A percentile compares a stretch with the other conserved stretches of the same genome.
Evolutionary conservation across 108 stramenopile genomes (phyloP).

Genomic region (Cylindrotheca fusiformis): DNA sequence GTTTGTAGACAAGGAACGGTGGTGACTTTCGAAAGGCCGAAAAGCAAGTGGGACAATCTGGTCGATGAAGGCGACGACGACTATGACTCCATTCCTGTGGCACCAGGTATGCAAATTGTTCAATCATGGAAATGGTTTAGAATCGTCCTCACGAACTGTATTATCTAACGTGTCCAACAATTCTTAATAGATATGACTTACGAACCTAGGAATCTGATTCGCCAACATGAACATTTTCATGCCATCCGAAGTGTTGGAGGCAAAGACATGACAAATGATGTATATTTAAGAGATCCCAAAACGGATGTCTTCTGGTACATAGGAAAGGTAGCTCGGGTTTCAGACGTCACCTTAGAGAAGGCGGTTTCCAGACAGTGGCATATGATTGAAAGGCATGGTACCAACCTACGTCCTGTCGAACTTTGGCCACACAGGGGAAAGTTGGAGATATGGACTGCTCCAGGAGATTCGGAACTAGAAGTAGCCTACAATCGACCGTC

Average conservation of each 20-base stretch:
- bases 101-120: not conserved
- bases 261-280: constrained; percentile 65
- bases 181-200: constrained; percentile 67
- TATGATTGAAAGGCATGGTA: constrained; percentile 75
- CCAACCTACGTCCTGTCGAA: constrained; percentile 68
- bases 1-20: too few species aligned
- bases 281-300: constrained; percentile 62
- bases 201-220: constrained; percentile 55
- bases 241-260: constrained; percentile 67
- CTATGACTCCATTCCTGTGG: not conserved
- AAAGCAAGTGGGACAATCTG: not conserved
- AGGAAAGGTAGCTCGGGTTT: constrained; percentile 80
- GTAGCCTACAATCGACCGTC: constrained; percentile 76
- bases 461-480: constrained; percentile 83
- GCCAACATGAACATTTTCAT: constrained; percentile 61
- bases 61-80: not conserved
- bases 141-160: not conserved
- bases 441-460: constrained; percentile 74
- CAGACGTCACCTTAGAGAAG: constrained; percentile 66
- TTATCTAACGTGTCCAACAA: not conserved
- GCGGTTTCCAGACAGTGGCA: constrained; percentile 68
- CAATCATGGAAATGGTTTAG: too few species aligned
- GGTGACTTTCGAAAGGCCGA: not conserved
- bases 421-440: constrained; percentile 56
- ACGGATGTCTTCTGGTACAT: constrained; percentile 69